Base-by-base conservation (phyloP, 208 protist species). In the Leishmania turanica region DNA sequence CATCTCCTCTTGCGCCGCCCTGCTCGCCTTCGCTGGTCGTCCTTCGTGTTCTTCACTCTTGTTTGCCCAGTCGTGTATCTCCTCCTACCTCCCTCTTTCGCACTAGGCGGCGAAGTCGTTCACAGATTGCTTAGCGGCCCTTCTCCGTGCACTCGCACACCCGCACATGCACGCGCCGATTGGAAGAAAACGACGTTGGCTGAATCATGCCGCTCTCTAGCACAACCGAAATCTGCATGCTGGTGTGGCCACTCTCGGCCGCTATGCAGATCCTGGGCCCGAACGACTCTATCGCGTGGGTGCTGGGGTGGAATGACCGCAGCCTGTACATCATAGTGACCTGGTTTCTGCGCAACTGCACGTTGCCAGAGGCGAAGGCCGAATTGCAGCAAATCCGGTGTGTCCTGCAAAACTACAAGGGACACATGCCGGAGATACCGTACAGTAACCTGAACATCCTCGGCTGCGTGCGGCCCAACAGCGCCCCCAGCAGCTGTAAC, bases 271-370 rank as follows among this genome's bases (percentile, higher is more conserved):
- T 86, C 17, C 82, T 86, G 2, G 65, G 78, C 24, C 51, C 77
- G 3, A 76, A 77, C 45, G 82, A 86, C 21, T 80, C 82, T 49
- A 82, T 86, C 77, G 82, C 79, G 1, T 97, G 92, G 92, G 80
- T 97, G 31, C 84, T 96, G 34, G 94, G 94, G 1, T 97, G 94
- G 94, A 97, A 96, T 74, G 89, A 92, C 6, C 89, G 84, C 31
- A 90, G 91, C 13, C 84, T 97, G 71, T 88, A 91, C 72, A 89
- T 96, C 42, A 87, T 96, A 1, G 89, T 94, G 13, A 88, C 90
- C 9, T 84, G 85, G 58, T 88, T 92, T 34, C 79, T 97, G 81
- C 75, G 71, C 34, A 86, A 84, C 74, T 81, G 86, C 56, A 70
- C 88, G 0, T 58, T 93, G 65, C 51, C 78, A 47, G 84, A 91